Base-by-base conservation (phyloP, 225 moss, liverwort and hornwort genomes). In the Lunularia cruciata region DNA sequence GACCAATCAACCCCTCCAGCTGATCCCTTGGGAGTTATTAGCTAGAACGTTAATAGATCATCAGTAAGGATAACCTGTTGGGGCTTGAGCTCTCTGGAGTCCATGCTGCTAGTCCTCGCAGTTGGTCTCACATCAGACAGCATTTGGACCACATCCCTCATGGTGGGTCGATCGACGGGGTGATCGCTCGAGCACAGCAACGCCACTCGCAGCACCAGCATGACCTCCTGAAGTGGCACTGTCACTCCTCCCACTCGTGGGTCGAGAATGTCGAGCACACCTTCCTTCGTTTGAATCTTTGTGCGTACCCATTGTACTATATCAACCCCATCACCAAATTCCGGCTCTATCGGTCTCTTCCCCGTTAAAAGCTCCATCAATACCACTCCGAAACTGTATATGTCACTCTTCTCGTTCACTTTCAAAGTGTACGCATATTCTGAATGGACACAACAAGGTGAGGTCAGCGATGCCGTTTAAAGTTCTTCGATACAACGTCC, bases 301-400 rank as follows among this genome's bases (percentile, higher is more conserved):
- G 79, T 69, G 27, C 95, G 85, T 43, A 95, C 92, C 95, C 95
- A 95, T 71, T 89, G 92, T 51, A 95, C 91, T 10, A 95, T 81
- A 62, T 95, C 95, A 16, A 95, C 92, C 4, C 95, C 95, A 60
- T 95, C 95, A 11, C 95, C 95, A 20, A 91, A 95, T 69, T 92
- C 95, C 2, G 83, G 75, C 72, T 95, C 92, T 14, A 92, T 95
- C 3, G 95, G 95, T 30, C 92, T 74, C 78, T 92, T 95, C 23
- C 94, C 94, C n/a, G 94, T 94, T 4, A 94, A 69, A 40, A 94
- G 86, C 87, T 94, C 94, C 89, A 94, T 89, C 49, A 94, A 74
- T 47, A 94, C 94, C 51, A 94, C 94, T 0, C 94, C 94, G 13
- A 94, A 94, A 60, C 94, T 94, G 85, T 94, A 94, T n/a, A 94